A percentile compares a stretch with the other conserved stretches of the same genome.
These are phyloP conservation scores for Metschnikowia gelsemii DNA, from an alignment of 805 yeast genomes.

Conservation along the genomic window DNA sequence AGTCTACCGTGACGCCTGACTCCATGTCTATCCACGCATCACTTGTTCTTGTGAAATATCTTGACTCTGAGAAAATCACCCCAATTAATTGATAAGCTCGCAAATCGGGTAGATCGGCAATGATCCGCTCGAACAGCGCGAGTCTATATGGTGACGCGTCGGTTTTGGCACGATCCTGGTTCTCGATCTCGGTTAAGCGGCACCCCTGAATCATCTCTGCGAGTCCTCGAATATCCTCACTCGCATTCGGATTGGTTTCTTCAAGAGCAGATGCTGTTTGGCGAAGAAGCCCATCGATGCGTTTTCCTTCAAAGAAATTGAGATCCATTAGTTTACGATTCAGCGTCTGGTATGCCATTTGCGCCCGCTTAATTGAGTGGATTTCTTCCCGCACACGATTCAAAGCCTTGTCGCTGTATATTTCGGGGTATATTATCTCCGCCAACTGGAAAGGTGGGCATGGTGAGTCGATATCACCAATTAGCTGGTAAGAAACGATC, in stretches of 20 bases:
- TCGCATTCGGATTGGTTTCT: conserved; percentile 21
- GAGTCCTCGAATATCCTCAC: conserved; percentile 22
- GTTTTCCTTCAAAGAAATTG: conserved; percentile 42
- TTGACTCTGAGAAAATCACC: conserved; percentile 31
- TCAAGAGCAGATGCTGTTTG: conserved; percentile 24
- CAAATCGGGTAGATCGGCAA: conserved; percentile 15
- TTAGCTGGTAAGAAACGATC: conserved; percentile 31
- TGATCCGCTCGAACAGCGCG: conserved; percentile 11
- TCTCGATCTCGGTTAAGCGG: conserved; percentile 23
- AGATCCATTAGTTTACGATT: conserved; percentile 31
- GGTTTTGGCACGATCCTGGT: conserved; percentile 22
- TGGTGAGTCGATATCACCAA: conserved; percentile 27
- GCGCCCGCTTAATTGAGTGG: conserved; percentile 18
- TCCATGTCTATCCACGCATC: conserved; percentile 19
- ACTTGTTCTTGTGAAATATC: conserved; percentile 22
- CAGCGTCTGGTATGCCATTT: conserved; percentile 21
- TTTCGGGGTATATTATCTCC: conserved; percentile 37
- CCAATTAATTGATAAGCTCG: conserved; percentile 30
- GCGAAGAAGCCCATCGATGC: conserved; percentile 28
- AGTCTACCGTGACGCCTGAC: conserved; percentile 15
- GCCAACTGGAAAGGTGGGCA: conserved; percentile 26
- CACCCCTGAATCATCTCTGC: conserved; percentile 22
- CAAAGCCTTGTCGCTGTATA: conserved; percentile 29
- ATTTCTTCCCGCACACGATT: conserved; percentile 23
- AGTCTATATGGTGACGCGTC: conserved; percentile 14